These are phyloP conservation scores for Neckera pumila DNA, from an alignment of 225 moss, liverwort and hornwort species.

Conservation along the genomic window DNA sequence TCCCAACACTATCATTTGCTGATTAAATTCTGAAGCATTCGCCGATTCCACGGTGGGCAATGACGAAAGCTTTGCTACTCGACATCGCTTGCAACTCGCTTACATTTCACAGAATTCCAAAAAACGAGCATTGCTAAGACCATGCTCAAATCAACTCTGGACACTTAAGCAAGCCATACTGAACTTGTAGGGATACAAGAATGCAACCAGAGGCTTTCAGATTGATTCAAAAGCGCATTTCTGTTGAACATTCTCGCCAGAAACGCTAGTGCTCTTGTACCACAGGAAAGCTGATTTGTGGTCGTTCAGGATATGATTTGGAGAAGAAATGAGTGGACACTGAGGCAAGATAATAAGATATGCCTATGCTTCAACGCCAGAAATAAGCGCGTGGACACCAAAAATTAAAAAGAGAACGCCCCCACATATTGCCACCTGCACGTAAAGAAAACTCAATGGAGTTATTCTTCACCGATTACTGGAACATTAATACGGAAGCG, in stretches of 20 bases:
- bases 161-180: neutral
- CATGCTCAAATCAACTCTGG: neutral
- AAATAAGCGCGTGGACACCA: conserved; percentile 64
- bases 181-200: neutral
- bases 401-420: conserved; percentile 69
- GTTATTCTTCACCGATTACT: neutral
- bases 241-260: neutral
- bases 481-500: neutral
- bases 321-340: neutral
- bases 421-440: conserved; percentile 80
- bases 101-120: neutral
- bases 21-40: neutral
- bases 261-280: neutral
- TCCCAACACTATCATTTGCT: neutral
- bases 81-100: neutral
- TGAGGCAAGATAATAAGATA: neutral
- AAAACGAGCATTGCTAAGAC: neutral
- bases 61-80: neutral
- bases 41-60: neutral
- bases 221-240: neutral
- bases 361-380: conserved; percentile 19
- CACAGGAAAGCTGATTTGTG: neutral
- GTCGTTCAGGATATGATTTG: neutral
- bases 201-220: neutral
- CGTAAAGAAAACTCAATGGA: neutral